phyloP scores from a whole-genome alignment of 2,329 filamentous ascomycete species.

The Colletotrichum sp. region DNA sequence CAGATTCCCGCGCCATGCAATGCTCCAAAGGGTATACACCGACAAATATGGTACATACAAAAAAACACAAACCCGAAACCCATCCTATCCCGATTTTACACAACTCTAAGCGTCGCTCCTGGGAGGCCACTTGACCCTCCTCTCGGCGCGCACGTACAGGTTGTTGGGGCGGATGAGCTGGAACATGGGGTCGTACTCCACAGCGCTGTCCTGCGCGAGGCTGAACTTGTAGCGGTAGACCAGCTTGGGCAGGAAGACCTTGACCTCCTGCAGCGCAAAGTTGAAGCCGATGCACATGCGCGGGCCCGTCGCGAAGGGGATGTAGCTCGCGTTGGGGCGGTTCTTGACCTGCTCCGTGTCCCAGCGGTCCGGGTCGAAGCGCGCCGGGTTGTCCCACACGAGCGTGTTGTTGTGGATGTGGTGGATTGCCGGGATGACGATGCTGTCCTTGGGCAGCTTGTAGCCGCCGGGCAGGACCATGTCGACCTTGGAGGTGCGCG shows the following conservation, averaged over 20 bases:
- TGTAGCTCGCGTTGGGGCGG: constrained; percentile 55
- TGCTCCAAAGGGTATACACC: constrained; percentile 19
- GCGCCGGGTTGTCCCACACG: constrained; percentile 61
- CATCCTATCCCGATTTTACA: neutral
- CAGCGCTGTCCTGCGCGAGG: constrained; percentile 51
- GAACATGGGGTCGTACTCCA: constrained; percentile 66
- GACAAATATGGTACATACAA: constrained; percentile 18
- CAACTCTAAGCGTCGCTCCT: constrained; percentile 8
- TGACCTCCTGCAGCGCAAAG: constrained; percentile 66
- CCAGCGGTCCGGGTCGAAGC: constrained; percentile 67
- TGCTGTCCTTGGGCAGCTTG: constrained; percentile 52
- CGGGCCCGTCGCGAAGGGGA: constrained; percentile 63
- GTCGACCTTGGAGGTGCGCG: constrained; percentile 59
- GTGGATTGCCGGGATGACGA: constrained; percentile 59
- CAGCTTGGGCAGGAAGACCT: constrained; percentile 62
- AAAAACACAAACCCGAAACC: neutral
- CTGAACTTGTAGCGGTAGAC: constrained; percentile 63
- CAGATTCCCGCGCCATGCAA: constrained; percentile 6
- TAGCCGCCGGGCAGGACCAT: constrained; percentile 65
- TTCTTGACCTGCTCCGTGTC: constrained; percentile 57
- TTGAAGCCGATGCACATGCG: constrained; percentile 69
- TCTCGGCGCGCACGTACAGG: constrained; percentile 55
- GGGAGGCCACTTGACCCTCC: constrained; percentile 52
- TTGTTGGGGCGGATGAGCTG: constrained; percentile 62
- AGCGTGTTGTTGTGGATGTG: constrained; percentile 58